Conservation (phyloP, 1,284 basidiomycete species). For the Moniliophthora roreri region DNA sequence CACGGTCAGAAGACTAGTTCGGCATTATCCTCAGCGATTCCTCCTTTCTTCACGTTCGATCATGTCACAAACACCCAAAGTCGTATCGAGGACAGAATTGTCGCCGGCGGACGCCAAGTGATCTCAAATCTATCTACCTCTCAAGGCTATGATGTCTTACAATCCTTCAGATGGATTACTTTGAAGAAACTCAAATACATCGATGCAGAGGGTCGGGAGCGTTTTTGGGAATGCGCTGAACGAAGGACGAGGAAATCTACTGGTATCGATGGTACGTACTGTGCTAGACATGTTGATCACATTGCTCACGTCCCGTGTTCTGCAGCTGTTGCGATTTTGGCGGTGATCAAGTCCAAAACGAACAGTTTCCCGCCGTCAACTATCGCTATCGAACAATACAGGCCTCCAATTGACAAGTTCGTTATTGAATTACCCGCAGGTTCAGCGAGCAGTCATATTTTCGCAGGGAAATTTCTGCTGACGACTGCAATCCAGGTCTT, state of each 20-base stretch:
- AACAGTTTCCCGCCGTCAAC: constrained; percentile 70
- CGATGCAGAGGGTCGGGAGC: constrained; percentile 73
- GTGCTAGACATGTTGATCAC: too few species aligned
- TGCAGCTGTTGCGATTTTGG: constrained; percentile 80
- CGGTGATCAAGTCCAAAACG: constrained; percentile 73
- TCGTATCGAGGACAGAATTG: constrained; percentile 48
- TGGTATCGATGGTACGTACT: constrained; percentile 72
- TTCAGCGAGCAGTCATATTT: constrained; percentile 19
- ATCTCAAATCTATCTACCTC: constrained; percentile 20
- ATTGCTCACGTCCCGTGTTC: too few species aligned
- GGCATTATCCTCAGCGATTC: not conserved
- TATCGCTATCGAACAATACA: constrained; percentile 86
- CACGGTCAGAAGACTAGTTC: not conserved
- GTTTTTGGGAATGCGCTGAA: constrained; percentile 85
- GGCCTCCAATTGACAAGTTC: constrained; percentile 75
- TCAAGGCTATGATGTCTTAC: not conserved
- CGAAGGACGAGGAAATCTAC: constrained; percentile 72
- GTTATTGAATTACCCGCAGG: constrained; percentile 86
- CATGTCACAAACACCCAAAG: constrained; percentile 33
- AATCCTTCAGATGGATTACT: constrained; percentile 61
- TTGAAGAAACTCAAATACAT: constrained; percentile 73
- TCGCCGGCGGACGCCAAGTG: constrained; percentile 62
- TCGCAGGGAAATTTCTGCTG: constrained; percentile 1
- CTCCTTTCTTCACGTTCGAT: not conserved
- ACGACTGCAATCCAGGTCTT: constrained; percentile 49